A percentile compares a stretch with the other conserved stretches of the same genome.
phyloP scores from a whole-genome alignment of 2,329 filamentous ascomycete species.

The Bipolaris gigantea region DNA sequence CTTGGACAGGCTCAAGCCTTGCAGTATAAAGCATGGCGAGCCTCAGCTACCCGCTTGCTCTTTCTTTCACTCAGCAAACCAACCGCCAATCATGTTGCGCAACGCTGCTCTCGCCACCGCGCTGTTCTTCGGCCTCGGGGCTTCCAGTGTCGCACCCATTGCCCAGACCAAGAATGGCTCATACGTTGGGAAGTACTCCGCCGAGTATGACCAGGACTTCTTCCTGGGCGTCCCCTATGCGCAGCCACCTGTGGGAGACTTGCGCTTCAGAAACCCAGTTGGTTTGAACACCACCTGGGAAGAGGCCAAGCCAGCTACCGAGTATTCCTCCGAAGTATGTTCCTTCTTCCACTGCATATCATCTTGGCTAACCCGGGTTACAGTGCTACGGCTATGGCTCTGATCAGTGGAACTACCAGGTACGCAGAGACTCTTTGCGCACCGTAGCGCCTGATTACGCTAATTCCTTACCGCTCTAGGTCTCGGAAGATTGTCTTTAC shows the following conservation, averaged over 20 bases:
- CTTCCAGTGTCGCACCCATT: slow-evolving; percentile 28
- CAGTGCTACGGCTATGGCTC: slow-evolving; percentile 45
- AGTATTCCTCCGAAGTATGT: slow-evolving; percentile 30
- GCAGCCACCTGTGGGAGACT: slow-evolving; percentile 41
- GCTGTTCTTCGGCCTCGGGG: slow-evolving; percentile 19
- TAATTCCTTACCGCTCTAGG: slow-evolving; percentile 25
- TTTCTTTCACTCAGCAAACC: background rate
- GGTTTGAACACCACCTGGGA: slow-evolving; percentile 49
- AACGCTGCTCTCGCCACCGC: slow-evolving; percentile 13
- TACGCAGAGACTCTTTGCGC: background rate
- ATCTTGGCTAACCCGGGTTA: slow-evolving; percentile 7
- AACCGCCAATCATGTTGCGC: slow-evolving; percentile 19
- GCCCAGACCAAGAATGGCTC: slow-evolving; percentile 51
- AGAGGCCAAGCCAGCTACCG: slow-evolving; percentile 43
- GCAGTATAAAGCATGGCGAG: slow-evolving; percentile 12
- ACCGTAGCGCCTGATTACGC: background rate
- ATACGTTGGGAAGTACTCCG: slow-evolving; percentile 43
- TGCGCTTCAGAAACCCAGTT: slow-evolving; percentile 56
- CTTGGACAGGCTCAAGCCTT: background rate
- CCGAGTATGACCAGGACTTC: slow-evolving; percentile 49
- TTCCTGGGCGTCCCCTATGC: slow-evolving; percentile 56
- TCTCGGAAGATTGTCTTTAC: slow-evolving; percentile 55
- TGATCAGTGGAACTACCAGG: slow-evolving; percentile 49
- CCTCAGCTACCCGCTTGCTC: background rate
- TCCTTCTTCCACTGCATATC: background rate